Base-by-base conservation (phyloP, 768 basidiomycete species). In the Filobasidium wieringae region DNA sequence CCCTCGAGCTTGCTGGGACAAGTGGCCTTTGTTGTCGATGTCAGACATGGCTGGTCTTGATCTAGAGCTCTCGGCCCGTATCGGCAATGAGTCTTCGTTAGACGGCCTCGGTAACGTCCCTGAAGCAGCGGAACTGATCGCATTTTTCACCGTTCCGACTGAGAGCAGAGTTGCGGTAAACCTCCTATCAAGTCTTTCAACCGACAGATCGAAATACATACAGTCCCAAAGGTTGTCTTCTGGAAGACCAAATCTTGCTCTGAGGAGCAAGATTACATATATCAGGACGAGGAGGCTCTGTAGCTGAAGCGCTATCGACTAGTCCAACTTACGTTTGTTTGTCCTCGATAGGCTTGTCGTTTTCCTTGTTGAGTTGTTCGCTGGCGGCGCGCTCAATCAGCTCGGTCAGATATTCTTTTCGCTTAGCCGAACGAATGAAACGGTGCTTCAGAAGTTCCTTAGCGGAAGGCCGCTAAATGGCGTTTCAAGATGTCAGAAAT, bases 381-480 rank as follows among this genome's bases (percentile, higher is more conserved):
- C 19, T 19, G 14, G 19, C 43, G 3, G 43, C 17, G 30, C 91
- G 80, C 61, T 97, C 93, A 61, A 97, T 95, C 37, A 99, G 78
- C 72, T 99, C 95, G 0, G 91, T 93, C 60, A 99, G 77, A 69
- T 95, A 97, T 67, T 74, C 87, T 8, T 90, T 85, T 78, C 95
- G 95, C 78, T 89, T 91, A 19, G 93, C 93, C 80, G 87, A 84
- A 60, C 86, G 81, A 63, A 97, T 82, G 72, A 95, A 99, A 69
- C 92, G 93, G 74, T 99, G 95, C 69, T 89, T 93, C 59, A 99
- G 78, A 47, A 99, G 80, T 59, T 99, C 93, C 57, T 84, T 84
- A n/a, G 95, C 95, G 19, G 88, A 79, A 26, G 95, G 95, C 31
- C 95, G 87, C 87, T 92, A n/a, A n/a, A n/a, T n/a, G n/a, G n/a